Percentiles rank a stretch among this genome's conserved stretches.
Conservation (phyloP, 2,329 filamentous ascomycete genomes). For the Boeremia exigua region DNA sequence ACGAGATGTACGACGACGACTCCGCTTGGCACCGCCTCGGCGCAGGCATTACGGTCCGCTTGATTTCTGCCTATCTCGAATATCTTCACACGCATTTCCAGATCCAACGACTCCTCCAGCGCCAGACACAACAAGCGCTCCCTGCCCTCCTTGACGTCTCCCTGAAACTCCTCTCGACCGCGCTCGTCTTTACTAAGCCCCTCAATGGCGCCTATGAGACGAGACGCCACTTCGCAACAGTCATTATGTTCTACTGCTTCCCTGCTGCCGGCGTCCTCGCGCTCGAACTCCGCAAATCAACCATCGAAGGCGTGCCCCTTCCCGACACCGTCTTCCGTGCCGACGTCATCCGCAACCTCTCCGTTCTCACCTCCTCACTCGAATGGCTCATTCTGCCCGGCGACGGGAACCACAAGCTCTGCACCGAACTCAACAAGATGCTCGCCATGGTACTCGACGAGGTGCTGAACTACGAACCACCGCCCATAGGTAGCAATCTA, state of each 20-base stretch:
- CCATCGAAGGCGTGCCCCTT: slow-evolving; percentile 39
- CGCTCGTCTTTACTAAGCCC: slow-evolving; percentile 41
- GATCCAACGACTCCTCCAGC: slow-evolving; percentile 42
- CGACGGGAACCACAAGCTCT: slow-evolving; percentile 46
- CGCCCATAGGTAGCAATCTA: slow-evolving; percentile 23
- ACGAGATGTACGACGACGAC: slow-evolving; percentile 44
- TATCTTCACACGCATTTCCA: slow-evolving; percentile 44
- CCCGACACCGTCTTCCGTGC: slow-evolving; percentile 40
- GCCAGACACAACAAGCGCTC: slow-evolving; percentile 40
- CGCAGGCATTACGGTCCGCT: slow-evolving; percentile 30
- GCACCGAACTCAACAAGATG: slow-evolving; percentile 47
- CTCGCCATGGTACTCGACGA: slow-evolving; percentile 43
- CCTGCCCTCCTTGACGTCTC: slow-evolving; percentile 42
- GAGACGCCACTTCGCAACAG: slow-evolving; percentile 40
- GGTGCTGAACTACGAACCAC: slow-evolving; percentile 45
- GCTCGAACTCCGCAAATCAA: slow-evolving; percentile 43
- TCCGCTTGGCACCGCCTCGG: slow-evolving; percentile 36
- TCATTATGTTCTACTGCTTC: slow-evolving; percentile 46
- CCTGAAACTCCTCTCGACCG: slow-evolving; percentile 41
- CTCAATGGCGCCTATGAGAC: slow-evolving; percentile 39
- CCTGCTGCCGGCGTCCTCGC: slow-evolving; percentile 45
- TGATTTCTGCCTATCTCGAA: slow-evolving; percentile 43
- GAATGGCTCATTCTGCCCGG: slow-evolving; percentile 44
- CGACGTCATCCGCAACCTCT: slow-evolving; percentile 46
- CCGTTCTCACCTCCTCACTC: slow-evolving; percentile 43